These are phyloP conservation scores for Camellia sinensis DNA, from an alignment of 148 eudicot genomes.

Conservation along the genomic window DNA sequence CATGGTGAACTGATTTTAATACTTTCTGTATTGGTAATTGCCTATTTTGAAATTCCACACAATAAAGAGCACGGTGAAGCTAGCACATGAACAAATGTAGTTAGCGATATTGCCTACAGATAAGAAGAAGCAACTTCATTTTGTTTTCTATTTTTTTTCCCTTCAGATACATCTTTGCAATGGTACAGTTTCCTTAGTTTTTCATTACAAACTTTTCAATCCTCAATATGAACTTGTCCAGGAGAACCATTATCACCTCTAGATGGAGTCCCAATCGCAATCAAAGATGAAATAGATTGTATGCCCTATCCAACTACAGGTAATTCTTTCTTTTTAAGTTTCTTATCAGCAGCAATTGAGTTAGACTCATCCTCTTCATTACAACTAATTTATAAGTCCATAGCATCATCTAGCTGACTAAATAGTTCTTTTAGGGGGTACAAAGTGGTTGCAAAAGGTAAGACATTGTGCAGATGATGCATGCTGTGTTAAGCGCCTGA, in stretches of 20 bases:
- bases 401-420: neutral
- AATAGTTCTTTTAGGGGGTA: conserved; percentile 62
- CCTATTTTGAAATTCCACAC: no score
- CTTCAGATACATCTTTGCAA: neutral
- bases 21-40: neutral
- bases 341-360: neutral
- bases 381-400: neutral
- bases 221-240: conserved; percentile 22
- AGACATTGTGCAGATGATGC: conserved; percentile 80
- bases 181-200: neutral
- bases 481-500: conserved; percentile 63
- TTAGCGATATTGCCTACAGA: neutral
- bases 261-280: conserved; percentile 89
- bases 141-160: neutral
- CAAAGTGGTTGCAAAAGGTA: conserved; percentile 84
- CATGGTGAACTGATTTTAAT: neutral
- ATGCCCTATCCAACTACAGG: conserved; percentile 97
- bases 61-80: neutral
- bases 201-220: neutral
- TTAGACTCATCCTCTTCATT: neutral
- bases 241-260: conserved; percentile 83
- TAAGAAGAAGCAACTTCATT: neutral
- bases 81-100: neutral
- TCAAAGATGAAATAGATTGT: conserved; percentile 97
- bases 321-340: conserved; percentile 16